A percentile compares a stretch with the other conserved stretches of the same genome.
These are phyloP conservation scores for Naganishia vishniacii DNA, from an alignment of 768 basidiomycete genomes.

Conservation along the genomic window DNA sequence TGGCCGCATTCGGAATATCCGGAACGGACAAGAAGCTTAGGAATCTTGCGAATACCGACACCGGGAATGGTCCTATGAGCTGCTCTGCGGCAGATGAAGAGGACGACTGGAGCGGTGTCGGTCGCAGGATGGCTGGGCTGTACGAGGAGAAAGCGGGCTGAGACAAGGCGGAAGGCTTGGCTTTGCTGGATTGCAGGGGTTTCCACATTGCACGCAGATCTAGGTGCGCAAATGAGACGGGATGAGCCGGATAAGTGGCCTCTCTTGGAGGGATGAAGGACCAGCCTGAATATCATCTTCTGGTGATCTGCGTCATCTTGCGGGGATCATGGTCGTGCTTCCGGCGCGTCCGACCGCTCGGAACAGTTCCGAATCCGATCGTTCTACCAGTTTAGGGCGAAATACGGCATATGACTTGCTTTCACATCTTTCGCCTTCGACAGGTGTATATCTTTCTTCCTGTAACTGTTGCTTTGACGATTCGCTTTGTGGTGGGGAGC, in stretches of 20 bases:
- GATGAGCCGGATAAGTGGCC: neutral
- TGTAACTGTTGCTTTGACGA: too few species aligned
- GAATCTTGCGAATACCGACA: slow-evolving; percentile 68
- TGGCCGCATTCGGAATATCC: slow-evolving; percentile 71
- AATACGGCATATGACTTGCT: too few species aligned
- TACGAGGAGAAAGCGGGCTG: slow-evolving; percentile 12
- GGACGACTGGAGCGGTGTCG: slow-evolving; percentile 32
- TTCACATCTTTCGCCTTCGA: too few species aligned
- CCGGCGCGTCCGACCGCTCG: neutral
- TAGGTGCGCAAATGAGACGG: neutral
- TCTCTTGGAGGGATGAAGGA: too few species aligned
- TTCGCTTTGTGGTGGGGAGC: too few species aligned
- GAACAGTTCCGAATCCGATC: neutral
- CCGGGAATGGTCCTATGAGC: slow-evolving; percentile 72
- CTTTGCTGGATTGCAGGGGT: neutral
- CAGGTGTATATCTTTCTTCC: too few species aligned
- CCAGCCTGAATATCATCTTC: too few species aligned
- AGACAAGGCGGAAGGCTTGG: neutral
- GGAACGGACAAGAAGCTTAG: slow-evolving; percentile 69
- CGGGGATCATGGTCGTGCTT: neutral
- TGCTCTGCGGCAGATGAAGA: slow-evolving; percentile 33
- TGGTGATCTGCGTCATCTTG: neutral
- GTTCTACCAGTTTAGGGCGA: too few species aligned
- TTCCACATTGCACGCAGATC: slow-evolving; percentile 1
- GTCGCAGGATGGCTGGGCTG: slow-evolving; percentile 36